phyloP scores from a whole-genome alignment of 1,139 yeast genomes.

The Hyphopichia khmerensis region DNA sequence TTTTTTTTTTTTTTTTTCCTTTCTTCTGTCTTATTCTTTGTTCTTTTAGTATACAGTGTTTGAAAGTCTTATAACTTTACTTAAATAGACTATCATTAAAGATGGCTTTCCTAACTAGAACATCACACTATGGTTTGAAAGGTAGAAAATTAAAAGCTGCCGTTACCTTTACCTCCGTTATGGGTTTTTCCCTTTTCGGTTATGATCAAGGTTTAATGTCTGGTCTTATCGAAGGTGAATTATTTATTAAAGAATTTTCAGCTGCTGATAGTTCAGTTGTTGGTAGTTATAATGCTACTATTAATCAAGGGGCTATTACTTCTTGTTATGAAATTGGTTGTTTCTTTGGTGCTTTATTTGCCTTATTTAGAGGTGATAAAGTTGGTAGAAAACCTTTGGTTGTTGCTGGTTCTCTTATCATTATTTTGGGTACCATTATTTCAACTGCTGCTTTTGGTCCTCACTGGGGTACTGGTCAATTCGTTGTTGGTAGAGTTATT shows the following conservation, averaged over 20 bases:
- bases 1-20: not conserved
- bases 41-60: not conserved
- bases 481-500: slow-evolving; percentile 46
- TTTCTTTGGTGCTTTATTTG: slow-evolving; percentile 44
- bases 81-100: not conserved
- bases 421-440: slow-evolving; percentile 45
- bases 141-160: slow-evolving; percentile 45
- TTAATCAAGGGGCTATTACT: slow-evolving; percentile 66
- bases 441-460: slow-evolving; percentile 33
- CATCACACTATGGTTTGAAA: slow-evolving; percentile 46
- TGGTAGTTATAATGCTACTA: slow-evolving; percentile 33
- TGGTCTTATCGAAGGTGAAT: slow-evolving; percentile 61
- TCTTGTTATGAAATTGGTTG: slow-evolving; percentile 76
- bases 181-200: slow-evolving; percentile 71
- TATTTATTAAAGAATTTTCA: slow-evolving; percentile 59
- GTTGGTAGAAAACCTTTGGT: slow-evolving; percentile 48
- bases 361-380: slow-evolving; percentile 36
- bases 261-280: slow-evolving; percentile 33
- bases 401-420: slow-evolving; percentile 35
- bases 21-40: not conserved
- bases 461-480: slow-evolving; percentile 36
- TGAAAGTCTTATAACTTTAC: no score
- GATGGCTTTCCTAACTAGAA: slow-evolving; percentile 21
- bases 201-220: slow-evolving; percentile 81
- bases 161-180: slow-evolving; percentile 57